Conservation (phyloP, 2,329 filamentous ascomycete species). For the Magnaporthiopsis poae region DNA sequence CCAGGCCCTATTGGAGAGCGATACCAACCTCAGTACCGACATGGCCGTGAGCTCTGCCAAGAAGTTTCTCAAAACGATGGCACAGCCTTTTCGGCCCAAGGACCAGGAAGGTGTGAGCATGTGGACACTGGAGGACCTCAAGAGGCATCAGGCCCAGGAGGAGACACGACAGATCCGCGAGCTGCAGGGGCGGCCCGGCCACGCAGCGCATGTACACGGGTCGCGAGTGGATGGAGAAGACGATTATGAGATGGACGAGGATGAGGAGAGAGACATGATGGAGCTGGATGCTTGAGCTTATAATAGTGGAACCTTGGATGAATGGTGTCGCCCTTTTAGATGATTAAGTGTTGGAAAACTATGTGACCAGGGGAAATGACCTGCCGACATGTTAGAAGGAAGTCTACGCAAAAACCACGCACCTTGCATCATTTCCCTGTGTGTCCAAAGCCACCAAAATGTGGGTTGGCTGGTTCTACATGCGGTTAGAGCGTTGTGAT, state of each 20-base stretch:
- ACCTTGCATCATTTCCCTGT: no score
- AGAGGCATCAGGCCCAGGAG: constrained; percentile 63
- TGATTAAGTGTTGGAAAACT: no score
- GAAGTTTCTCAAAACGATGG: constrained; percentile 83
- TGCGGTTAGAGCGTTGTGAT: no score
- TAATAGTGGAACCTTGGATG: neutral
- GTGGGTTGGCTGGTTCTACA: no score
- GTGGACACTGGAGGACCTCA: constrained; percentile 57
- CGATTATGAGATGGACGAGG: constrained; percentile 43
- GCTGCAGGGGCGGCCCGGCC: constrained; percentile 36
- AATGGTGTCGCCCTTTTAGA: neutral
- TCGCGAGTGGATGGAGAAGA: constrained; percentile 20
- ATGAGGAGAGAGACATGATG: constrained; percentile 29
- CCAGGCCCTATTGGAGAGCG: constrained; percentile 72
- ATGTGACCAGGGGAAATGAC: no score
- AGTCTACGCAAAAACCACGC: no score
- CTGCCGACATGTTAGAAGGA: no score
- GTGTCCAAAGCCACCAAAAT: no score
- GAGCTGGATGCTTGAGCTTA: constrained; percentile 16
- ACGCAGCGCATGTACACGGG: constrained; percentile 9
- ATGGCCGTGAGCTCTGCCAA: constrained; percentile 86
- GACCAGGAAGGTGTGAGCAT: constrained; percentile 89
- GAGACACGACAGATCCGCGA: constrained; percentile 59
- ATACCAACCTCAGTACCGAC: constrained; percentile 85
- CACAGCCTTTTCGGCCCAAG: constrained; percentile 70